Conservation (phyloP, 345 rosid species). For the Gossypium ekmanianum region DNA sequence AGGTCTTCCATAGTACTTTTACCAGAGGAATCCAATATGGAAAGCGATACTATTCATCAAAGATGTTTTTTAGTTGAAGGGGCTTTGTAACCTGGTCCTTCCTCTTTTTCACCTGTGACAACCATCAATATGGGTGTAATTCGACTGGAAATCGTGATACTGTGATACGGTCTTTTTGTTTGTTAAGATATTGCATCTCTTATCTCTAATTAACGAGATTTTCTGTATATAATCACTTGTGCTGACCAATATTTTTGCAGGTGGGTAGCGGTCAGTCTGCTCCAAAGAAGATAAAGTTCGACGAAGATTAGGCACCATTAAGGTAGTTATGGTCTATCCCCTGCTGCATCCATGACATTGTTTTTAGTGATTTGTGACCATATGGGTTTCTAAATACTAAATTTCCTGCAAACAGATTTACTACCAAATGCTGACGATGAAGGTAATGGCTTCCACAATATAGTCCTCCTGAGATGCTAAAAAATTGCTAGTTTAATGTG, state of each 20-base stretch:
- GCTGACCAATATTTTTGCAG: constrained; percentile 31
- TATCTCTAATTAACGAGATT: neutral
- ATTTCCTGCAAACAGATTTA: neutral
- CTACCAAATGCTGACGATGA: neutral
- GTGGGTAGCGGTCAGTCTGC: constrained; percentile 52
- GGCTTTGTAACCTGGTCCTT: neutral
- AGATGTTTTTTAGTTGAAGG: neutral
- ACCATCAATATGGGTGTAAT: neutral
- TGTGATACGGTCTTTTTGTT: neutral
- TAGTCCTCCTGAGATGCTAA: neutral
- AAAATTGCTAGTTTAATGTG: neutral
- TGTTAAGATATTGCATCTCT: neutral
- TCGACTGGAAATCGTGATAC: neutral
- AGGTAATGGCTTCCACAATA: neutral
- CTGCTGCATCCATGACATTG: neutral
- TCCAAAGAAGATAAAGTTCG: constrained; percentile 78
- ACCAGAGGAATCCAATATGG: neutral
- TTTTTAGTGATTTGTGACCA: neutral
- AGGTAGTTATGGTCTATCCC: neutral
- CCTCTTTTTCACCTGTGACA: neutral
- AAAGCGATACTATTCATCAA: neutral
- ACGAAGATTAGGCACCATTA: constrained; percentile 38
- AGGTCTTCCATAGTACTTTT: too few relatives aligned
- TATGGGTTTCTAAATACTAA: neutral
- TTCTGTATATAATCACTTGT: neutral